Conservation (phyloP, 2,329 filamentous ascomycete species). For the Shiraia sp. region DNA sequence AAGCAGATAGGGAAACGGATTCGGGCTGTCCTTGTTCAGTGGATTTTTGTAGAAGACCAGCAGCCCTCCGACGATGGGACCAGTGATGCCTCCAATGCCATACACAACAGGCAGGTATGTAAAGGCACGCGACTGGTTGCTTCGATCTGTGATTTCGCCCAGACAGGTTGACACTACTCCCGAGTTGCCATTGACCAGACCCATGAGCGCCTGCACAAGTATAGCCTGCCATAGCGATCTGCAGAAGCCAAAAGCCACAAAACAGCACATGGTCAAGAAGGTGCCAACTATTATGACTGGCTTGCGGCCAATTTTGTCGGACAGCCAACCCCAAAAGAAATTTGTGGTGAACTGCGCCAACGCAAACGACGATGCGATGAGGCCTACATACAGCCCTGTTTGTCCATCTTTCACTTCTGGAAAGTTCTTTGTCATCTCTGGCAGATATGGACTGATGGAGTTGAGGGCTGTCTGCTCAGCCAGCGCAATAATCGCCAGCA, state of each 20-base stretch:
- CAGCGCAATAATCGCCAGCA: constrained; percentile 85
- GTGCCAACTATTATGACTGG: constrained; percentile 83
- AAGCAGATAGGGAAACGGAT: constrained; percentile 77
- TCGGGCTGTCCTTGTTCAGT: constrained; percentile 54
- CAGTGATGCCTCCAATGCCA: constrained; percentile 89
- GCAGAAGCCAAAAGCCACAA: constrained; percentile 86
- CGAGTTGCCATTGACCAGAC: constrained; percentile 90
- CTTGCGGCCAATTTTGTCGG: constrained; percentile 78
- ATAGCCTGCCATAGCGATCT: constrained; percentile 81
- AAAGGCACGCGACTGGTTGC: constrained; percentile 91
- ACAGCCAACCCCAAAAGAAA: constrained; percentile 86
- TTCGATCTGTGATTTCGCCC: constrained; percentile 92
- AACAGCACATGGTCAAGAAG: constrained; percentile 77
- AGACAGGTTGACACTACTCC: constrained; percentile 91
- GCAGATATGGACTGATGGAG: constrained; percentile 92
- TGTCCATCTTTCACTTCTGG: constrained; percentile 73
- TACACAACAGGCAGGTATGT: constrained; percentile 97
- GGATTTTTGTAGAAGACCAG: constrained; percentile 69
- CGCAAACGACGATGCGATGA: constrained; percentile 89
- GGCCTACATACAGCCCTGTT: constrained; percentile 85
- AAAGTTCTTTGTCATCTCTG: constrained; percentile 86
- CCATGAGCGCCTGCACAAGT: constrained; percentile 86
- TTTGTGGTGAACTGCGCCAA: constrained; percentile 91
- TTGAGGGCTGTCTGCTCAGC: constrained; percentile 96
- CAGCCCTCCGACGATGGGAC: constrained; percentile 86